A percentile compares a stretch with the other conserved stretches of the same genome.
Evolutionary conservation across 345 rosid genomes (phyloP).

Genomic region (Syzygium aqueum): DNA sequence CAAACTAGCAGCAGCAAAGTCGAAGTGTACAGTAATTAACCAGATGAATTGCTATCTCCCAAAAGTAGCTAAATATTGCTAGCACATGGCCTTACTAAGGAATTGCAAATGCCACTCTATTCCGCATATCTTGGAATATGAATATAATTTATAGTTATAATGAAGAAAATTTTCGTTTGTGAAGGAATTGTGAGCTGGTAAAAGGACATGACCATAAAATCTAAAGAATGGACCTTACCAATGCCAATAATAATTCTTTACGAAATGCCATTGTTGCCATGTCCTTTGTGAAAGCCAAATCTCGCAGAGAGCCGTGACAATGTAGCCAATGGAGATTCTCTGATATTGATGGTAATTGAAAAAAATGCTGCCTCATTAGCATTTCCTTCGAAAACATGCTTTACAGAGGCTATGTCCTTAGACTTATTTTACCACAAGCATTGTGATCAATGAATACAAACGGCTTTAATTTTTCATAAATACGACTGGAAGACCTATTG

Average conservation of each 20-base stretch:
- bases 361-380: not conserved
- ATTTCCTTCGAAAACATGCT: not conserved
- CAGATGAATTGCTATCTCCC: too few relatives aligned
- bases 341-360: conserved; percentile 9
- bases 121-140: not conserved
- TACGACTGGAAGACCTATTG: not conserved
- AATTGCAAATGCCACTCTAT: not conserved
- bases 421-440: not conserved
- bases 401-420: not conserved
- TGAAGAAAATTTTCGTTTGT: not conserved
- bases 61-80: too few relatives aligned
- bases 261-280: conserved; percentile 2
- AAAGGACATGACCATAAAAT: not conserved
- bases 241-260: conserved; percentile 25
- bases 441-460: not conserved
- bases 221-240: conserved; percentile 16
- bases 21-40: not conserved
- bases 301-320: conserved; percentile 34
- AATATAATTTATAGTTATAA: not conserved
- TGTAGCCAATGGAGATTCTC: conserved; percentile 40
- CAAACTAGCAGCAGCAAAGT: not conserved
- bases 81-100: too few relatives aligned
- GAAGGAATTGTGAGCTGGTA: not conserved
- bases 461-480: not conserved
- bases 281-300: conserved; percentile 30